Evolutionary conservation across 768 basidiomycete species (phyloP).

Genomic region (Infundibulicybe gibba): DNA sequence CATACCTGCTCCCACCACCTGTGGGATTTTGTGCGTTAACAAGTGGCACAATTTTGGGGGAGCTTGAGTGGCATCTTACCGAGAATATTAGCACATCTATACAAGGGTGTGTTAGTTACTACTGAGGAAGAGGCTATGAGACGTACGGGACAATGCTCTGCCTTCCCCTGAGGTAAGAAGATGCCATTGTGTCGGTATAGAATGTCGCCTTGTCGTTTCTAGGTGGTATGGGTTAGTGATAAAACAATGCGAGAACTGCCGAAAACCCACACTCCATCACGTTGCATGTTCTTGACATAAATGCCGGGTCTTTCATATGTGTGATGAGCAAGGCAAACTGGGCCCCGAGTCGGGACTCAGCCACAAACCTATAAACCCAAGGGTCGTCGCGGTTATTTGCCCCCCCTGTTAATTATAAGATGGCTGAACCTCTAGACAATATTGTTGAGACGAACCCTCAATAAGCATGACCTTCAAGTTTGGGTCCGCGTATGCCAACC

Average conservation of each 20-base stretch:
- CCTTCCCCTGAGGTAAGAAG: slow-evolving; percentile 57
- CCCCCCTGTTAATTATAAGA: slow-evolving; percentile 35
- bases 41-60: neutral
- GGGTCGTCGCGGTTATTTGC: slow-evolving; percentile 73
- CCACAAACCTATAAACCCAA: slow-evolving; percentile 58
- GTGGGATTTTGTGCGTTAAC: neutral
- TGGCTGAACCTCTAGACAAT: neutral
- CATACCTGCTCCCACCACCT: slow-evolving; percentile 56
- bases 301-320: slow-evolving; percentile 49
- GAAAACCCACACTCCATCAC: slow-evolving; percentile 55
- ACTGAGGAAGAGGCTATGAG: no score
- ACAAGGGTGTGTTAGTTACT: neutral
- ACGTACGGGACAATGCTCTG: slow-evolving; percentile 66
- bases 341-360: neutral
- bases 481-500: slow-evolving; percentile 69
- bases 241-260: neutral
- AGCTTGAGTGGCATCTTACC: slow-evolving; percentile 25
- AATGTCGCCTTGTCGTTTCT: slow-evolving; percentile 77
- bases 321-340: neutral
- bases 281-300: slow-evolving; percentile 70
- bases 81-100: slow-evolving; percentile 63
- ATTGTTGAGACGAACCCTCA: slow-evolving; percentile 40
- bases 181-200: slow-evolving; percentile 59
- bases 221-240: neutral
- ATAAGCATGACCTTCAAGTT: slow-evolving; percentile 74